Evolutionary conservation across 2,329 filamentous ascomycete genomes (phyloP), one percentile per base, ranked within the genome.

Genomic region (Meredithiella fracta): DNA sequence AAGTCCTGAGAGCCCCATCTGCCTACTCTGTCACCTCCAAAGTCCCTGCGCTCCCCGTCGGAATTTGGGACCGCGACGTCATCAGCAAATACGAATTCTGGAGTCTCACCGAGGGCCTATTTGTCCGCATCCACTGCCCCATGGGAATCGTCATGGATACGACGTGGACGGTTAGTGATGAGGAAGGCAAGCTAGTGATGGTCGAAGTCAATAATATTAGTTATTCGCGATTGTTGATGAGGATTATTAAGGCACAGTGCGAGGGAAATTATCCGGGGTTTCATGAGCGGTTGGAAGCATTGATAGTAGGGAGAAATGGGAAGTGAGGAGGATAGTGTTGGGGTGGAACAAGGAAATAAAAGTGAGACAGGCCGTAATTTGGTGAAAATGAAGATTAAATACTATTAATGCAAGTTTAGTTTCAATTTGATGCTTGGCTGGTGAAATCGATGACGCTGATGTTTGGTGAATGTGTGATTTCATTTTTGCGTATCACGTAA

Each of bases 81-180:
- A 69, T 73, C 54, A 78, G 75, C 66, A 71, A 64, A 4, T 76
- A 76, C 62, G 76, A 79, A 65, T 74, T 79, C 59, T 72, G 73
- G 17, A 65, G 76, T 59, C 65, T 73, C 17, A 66, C 66, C n/a
- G 67, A 64, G 26, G 77, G 77, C 17, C 61, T 76, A 5, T 78
- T 77, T 63, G 72, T 76, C 44, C 66, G 75, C 8, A 72, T 78
- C 55, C 67, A 66, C 47, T 74, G 73, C 42, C 75, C 76, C 20
- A 62, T 79, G 64, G 70, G 68, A 47, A 67, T 77, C 34, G 65
- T 73, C 1, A 73, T 79, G 69, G 76, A 80, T 63, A 76, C 75
- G 15, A 62, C 69, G 15, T 80, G 76, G 76, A 65, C 69, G 59
- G 62, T 66, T 29, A 63, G 68, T 47, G 62, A 63, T 37, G 55